Evolutionary conservation across 306 rosid species (phyloP).

Genomic region (Sesbania bispinosa): DNA sequence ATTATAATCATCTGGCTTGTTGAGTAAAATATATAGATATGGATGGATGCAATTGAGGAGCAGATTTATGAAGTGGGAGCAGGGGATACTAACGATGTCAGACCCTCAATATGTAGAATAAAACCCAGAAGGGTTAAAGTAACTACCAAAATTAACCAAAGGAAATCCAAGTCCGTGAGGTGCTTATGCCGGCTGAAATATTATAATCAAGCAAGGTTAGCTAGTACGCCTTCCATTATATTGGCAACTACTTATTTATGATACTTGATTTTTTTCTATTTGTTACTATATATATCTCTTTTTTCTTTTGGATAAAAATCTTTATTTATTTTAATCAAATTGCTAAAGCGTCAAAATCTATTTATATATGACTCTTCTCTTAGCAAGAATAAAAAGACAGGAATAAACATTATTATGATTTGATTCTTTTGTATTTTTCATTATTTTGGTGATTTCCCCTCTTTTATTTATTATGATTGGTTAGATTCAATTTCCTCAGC

Average conservation of each 20-base stretch:
- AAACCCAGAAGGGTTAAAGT: neutral
- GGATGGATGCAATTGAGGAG: too few species aligned
- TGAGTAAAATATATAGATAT: neutral
- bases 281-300: too few species aligned
- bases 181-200: neutral
- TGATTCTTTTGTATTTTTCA: neutral
- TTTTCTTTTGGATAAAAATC: too few species aligned
- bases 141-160: neutral
- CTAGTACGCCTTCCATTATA: neutral
- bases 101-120: neutral
- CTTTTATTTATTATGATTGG: neutral
- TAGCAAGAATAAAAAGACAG: neutral
- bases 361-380: neutral
- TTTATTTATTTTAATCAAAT: neutral
- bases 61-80: neutral
- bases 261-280: neutral
- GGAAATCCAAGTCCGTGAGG: neutral
- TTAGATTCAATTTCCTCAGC: neutral
- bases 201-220: slow-evolving; percentile 1
- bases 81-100: neutral
- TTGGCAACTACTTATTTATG: too few species aligned
- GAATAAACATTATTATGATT: neutral
- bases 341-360: neutral
- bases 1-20: too few species aligned
- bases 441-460: too few species aligned